These are phyloP conservation scores for Pseudogymnoascus sp. DNA, from an alignment of 2,329 filamentous ascomycete genomes.

Conservation along the genomic window DNA sequence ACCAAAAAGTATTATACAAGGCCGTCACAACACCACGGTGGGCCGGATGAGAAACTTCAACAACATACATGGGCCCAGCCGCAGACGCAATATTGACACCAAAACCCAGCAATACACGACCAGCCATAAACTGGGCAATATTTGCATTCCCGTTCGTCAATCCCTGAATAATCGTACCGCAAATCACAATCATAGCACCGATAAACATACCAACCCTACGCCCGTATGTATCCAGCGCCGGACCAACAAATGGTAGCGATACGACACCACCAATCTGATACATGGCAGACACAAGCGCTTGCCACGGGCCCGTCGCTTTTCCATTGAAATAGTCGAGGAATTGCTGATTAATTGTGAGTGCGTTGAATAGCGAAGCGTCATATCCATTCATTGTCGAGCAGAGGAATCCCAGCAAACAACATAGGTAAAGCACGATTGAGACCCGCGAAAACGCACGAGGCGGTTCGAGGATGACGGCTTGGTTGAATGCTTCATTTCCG, in stretches of 20 bases:
- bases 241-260: conserved; percentile 40
- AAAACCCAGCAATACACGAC: conserved; percentile 56
- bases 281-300: conserved; percentile 44
- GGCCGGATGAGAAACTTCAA: conserved; percentile 40
- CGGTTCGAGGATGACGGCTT: conserved; percentile 48
- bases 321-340: conserved; percentile 36
- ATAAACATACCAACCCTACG: conserved; percentile 41
- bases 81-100: conserved; percentile 41
- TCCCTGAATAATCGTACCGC: conserved; percentile 41
- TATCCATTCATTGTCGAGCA: conserved; percentile 47
- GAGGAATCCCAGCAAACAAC: conserved; percentile 42
- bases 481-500: conserved; percentile 47
- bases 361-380: conserved; percentile 44
- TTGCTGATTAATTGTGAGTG: conserved; percentile 36
- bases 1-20: conserved; percentile 27
- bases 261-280: conserved; percentile 45
- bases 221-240: conserved; percentile 40
- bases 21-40: conserved; percentile 37
- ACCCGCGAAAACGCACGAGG: conserved; percentile 34
- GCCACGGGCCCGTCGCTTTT: conserved; percentile 39
- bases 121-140: conserved; percentile 41
- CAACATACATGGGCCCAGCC: conserved; percentile 41
- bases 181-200: conserved; percentile 36
- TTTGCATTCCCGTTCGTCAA: conserved; percentile 25
- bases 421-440: conserved; percentile 37